Percentiles rank a stretch among this genome's conserved stretches.
phyloP scores from a whole-genome alignment of 495 filamentous ascomycete species.

The Neurospora sp. region DNA sequence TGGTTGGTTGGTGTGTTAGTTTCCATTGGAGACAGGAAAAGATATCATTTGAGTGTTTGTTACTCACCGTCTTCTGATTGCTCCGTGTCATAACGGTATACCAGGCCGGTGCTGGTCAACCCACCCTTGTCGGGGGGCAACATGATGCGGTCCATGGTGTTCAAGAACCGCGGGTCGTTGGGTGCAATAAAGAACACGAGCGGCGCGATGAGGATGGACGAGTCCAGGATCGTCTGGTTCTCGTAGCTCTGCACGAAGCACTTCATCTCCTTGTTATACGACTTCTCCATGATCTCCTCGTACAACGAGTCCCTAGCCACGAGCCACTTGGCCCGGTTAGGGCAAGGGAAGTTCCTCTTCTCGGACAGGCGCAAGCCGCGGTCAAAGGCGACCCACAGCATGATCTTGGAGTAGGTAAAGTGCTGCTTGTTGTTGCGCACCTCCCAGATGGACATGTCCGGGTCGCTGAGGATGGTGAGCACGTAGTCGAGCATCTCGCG shows the following conservation, averaged over 20 bases:
- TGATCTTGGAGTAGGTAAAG: constrained; percentile 64
- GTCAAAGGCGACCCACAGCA: constrained; percentile 70
- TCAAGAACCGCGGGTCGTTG: constrained; percentile 61
- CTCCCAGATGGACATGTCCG: constrained; percentile 75
- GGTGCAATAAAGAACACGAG: constrained; percentile 67
- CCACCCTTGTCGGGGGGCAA: constrained; percentile 60
- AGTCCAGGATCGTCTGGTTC: constrained; percentile 54
- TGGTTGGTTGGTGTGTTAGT: not conserved
- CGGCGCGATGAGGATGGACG: constrained; percentile 60
- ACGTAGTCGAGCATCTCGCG: constrained; percentile 37
- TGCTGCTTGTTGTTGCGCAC: constrained; percentile 61
- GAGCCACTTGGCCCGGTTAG: constrained; percentile 53
- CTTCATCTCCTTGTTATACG: constrained; percentile 51
- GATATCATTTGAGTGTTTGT: not conserved
- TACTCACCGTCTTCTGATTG: constrained; percentile 51
- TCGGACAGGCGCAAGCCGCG: constrained; percentile 60
- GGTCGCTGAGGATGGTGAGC: constrained; percentile 42
- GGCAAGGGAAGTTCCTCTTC: constrained; percentile 60
- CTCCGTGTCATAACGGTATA: constrained; percentile 60
- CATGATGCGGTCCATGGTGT: constrained; percentile 58
- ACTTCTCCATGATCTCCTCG: constrained; percentile 63
- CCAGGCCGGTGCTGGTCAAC: constrained; percentile 57
- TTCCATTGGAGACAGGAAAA: not conserved
- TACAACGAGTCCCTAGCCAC: constrained; percentile 52
- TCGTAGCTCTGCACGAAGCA: constrained; percentile 68